Percentiles rank a stretch among this genome's conserved stretches.
These are phyloP conservation scores for Ophiocordyceps sinensis DNA, from an alignment of 2,329 filamentous ascomycete genomes.

Conservation along the genomic window DNA sequence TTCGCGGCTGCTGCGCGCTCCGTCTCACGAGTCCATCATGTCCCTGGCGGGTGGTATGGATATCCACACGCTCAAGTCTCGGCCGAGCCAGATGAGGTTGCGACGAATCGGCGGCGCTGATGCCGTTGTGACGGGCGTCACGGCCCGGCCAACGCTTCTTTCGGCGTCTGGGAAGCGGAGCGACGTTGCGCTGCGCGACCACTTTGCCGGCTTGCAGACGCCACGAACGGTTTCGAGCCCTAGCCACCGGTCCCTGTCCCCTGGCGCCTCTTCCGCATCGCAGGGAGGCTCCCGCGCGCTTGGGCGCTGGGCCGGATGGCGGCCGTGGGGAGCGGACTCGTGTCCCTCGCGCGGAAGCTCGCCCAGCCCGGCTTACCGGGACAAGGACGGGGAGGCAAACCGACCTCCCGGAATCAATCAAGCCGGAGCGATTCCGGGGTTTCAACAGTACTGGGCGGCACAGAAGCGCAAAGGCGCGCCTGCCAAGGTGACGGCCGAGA, in stretches of 20 bases:
- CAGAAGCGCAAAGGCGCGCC: constrained; percentile 37
- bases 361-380: constrained; percentile 8
- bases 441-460: constrained; percentile 41
- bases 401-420: constrained; percentile 67
- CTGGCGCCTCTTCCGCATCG: constrained; percentile 10
- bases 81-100: constrained; percentile 60
- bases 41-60: constrained; percentile 80
- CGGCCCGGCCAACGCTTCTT: constrained; percentile 42
- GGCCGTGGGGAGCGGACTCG: constrained; percentile 25
- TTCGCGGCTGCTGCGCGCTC: constrained; percentile 43
- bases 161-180: constrained; percentile 30
- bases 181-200: constrained; percentile 44
- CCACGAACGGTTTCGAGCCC: constrained; percentile 18
- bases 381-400: constrained; percentile 22
- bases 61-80: constrained; percentile 66
- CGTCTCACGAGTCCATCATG: constrained; percentile 80
- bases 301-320: constrained; percentile 34
- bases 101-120: constrained; percentile 37
- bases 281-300: constrained; percentile 14
- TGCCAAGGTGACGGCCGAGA: constrained; percentile 40
- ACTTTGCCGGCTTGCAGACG: constrained; percentile 24
- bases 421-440: constrained; percentile 57
- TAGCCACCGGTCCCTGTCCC: constrained; percentile 13
- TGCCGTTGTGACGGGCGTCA: constrained; percentile 43
- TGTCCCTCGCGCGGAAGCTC: constrained; percentile 4